These are phyloP conservation scores for Rhizopogon salebrosus DNA, from an alignment of 768 basidiomycete genomes.

Conservation along the genomic window DNA sequence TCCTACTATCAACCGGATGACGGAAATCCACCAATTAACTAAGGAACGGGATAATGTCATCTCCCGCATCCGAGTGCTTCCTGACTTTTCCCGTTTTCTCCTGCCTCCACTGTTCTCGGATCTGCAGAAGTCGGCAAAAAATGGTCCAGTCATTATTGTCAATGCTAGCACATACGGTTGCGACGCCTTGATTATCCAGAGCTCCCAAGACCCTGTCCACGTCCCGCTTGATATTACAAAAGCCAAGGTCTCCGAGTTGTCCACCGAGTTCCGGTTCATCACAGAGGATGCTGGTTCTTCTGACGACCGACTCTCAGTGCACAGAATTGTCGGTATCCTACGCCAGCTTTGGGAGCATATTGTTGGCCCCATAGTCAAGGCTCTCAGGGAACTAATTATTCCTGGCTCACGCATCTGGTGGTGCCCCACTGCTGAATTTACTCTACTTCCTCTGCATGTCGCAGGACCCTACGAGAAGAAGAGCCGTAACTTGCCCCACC, in stretches of 20 bases:
- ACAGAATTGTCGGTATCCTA: background rate
- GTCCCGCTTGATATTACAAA: too few species aligned
- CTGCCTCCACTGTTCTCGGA: slow-evolving; percentile 7
- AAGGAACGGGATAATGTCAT: slow-evolving; percentile 5
- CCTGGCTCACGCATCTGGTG: too few species aligned
- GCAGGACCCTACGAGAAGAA: slow-evolving; percentile 21
- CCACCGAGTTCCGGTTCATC: background rate
- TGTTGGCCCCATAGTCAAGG: too few species aligned
- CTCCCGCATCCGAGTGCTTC: slow-evolving; percentile 4
- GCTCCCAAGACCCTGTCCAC: background rate
- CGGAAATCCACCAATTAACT: background rate
- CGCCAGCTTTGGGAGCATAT: slow-evolving; percentile 1
- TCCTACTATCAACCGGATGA: background rate
- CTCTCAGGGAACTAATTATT: too few species aligned
- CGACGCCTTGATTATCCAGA: slow-evolving; percentile 7
- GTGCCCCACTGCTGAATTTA: slow-evolving; percentile 10
- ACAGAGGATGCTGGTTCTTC: background rate
- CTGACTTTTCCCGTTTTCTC: slow-evolving; percentile 12
- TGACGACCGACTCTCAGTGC: too few species aligned
- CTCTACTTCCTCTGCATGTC: slow-evolving; percentile 29
- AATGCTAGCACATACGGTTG: slow-evolving; percentile 7
- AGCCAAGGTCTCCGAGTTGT: too few species aligned
- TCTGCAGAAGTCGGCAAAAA: too few species aligned
- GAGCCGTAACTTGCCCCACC: background rate
- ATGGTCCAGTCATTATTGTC: too few species aligned